Conservation (phyloP, 257 asterid genomes). For the Nemophila menziesii region DNA sequence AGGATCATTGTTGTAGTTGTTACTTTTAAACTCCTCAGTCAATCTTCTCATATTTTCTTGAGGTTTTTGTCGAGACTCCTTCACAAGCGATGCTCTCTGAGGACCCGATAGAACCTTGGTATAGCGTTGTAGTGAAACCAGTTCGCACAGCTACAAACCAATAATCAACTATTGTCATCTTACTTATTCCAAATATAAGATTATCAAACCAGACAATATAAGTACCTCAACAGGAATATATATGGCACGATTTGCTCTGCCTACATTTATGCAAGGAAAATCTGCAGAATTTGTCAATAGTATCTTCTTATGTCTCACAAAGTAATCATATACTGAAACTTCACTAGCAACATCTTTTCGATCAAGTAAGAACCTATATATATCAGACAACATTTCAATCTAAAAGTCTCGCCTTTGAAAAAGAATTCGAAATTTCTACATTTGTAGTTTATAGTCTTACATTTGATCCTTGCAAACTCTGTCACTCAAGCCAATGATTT, state of each 20-base stretch:
- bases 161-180: too few relatives aligned
- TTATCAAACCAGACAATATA: too few relatives aligned
- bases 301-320: conserved; percentile 61
- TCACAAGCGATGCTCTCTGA: conserved; percentile 79
- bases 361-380: conserved; percentile 64
- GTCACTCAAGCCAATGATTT: conserved; percentile 80
- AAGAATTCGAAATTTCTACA: too few relatives aligned
- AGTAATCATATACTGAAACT: conserved; percentile 81
- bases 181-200: too few relatives aligned
- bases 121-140: conserved; percentile 79
- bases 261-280: conserved; percentile 84
- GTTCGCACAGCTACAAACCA: conserved; percentile 52
- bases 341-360: conserved; percentile 65
- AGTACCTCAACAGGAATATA: conserved; percentile 91
- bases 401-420: too few relatives aligned
- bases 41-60: conserved; percentile 71
- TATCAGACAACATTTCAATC: too few relatives aligned
- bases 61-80: conserved; percentile 85
- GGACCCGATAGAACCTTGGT: conserved; percentile 63
- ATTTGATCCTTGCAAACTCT: conserved; percentile 54
- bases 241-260: conserved; percentile 79
- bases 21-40: too few relatives aligned
- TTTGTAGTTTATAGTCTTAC: too few relatives aligned
- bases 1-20: conserved; percentile 75
- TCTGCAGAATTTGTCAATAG: conserved; percentile 75